These are phyloP conservation scores for Ophiorrhiza pumila DNA, from an alignment of 257 asterid species.

Conservation along the genomic window DNA sequence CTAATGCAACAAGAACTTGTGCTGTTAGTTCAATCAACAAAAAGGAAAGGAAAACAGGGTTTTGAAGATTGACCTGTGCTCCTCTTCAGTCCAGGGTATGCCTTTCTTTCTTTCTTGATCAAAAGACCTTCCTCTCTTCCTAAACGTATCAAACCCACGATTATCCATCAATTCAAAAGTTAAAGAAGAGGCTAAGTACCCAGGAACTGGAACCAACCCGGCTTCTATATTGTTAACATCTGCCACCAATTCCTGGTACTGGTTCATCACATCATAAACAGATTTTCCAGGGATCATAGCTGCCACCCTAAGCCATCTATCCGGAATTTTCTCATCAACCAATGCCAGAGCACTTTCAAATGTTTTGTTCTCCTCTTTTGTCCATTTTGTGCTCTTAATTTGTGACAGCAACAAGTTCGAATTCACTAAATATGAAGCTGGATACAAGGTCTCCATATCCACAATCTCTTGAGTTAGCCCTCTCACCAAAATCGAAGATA, in stretches of 20 bases:
- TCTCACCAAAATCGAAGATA: neutral
- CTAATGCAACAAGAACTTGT: neutral
- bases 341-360: constrained; percentile 75
- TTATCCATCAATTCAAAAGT: constrained; percentile 42
- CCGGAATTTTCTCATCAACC: constrained; percentile 60
- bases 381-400: constrained; percentile 47
- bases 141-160: constrained; percentile 33
- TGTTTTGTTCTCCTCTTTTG: constrained; percentile 69
- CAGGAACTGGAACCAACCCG: constrained; percentile 63
- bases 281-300: constrained; percentile 68
- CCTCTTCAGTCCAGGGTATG: constrained; percentile 88
- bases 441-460: constrained; percentile 51
- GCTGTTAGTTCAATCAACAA: neutral
- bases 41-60: neutral
- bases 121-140: constrained; percentile 46
- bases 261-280: constrained; percentile 64
- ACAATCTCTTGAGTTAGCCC: neutral
- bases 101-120: constrained; percentile 78
- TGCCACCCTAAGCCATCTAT: constrained; percentile 69
- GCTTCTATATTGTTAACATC: constrained; percentile 77
- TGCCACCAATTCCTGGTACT: constrained; percentile 56
- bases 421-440: constrained; percentile 28
- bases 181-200: constrained; percentile 43
- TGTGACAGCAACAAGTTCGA: constrained; percentile 37
- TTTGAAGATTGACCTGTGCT: constrained; percentile 52